A percentile compares a stretch with the other conserved stretches of the same genome.
Evolutionary conservation across 257 asterid species (phyloP).

Genomic region (Gentiana straminea): DNA sequence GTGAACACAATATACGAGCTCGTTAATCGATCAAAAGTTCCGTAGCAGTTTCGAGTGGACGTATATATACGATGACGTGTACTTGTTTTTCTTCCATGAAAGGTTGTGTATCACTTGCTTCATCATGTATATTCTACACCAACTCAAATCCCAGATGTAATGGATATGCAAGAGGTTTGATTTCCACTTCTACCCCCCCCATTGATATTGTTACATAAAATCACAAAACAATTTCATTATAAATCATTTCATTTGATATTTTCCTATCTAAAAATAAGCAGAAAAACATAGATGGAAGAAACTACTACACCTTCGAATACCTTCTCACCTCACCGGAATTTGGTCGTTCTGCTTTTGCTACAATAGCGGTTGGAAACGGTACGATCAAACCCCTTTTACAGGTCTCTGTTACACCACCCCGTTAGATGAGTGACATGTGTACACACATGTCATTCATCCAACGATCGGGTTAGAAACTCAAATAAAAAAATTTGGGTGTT

Average conservation of each 20-base stretch:
- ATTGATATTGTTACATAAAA: too few species aligned
- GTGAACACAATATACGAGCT: background rate
- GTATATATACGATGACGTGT: constrained; percentile 1
- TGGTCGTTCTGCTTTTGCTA: constrained; percentile 76
- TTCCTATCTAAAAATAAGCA: constrained; percentile 14
- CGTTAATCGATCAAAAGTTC: background rate
- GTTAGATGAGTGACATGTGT: background rate
- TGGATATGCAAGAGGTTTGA: constrained; percentile 71
- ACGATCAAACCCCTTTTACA: constrained; percentile 4
- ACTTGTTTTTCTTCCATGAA: constrained; percentile 3
- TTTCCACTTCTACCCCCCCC: background rate
- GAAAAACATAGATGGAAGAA: constrained; percentile 61
- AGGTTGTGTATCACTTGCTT: constrained; percentile 51
- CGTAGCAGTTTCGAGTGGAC: background rate
- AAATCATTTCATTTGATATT: too few species aligned
- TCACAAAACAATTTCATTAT: too few species aligned
- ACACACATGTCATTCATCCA: background rate
- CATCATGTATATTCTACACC: constrained; percentile 73
- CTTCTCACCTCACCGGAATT: constrained; percentile 58
- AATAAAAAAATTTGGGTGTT: background rate
- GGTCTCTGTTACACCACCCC: background rate
- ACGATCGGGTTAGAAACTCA: background rate
- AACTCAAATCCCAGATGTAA: constrained; percentile 42
- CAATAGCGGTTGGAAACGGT: constrained; percentile 82
- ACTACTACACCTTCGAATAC: constrained; percentile 70